Conservation (phyloP, 1,284 basidiomycete genomes). For the Porodaedalea pini region DNA sequence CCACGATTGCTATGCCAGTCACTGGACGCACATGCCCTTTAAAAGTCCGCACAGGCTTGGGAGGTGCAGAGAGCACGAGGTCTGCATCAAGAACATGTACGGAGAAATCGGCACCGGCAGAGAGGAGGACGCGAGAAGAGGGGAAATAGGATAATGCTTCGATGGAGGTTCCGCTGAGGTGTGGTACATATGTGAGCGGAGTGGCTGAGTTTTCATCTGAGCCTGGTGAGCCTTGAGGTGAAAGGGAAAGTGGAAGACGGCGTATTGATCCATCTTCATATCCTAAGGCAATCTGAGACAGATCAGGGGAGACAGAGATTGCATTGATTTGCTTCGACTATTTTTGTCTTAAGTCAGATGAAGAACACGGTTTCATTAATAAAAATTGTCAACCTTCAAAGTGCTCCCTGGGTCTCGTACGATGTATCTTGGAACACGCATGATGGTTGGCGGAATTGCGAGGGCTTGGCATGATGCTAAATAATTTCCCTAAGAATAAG, state of each 20-base stretch:
- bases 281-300: conserved; percentile 54
- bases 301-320: conserved; percentile 58
- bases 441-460: conserved; percentile 41
- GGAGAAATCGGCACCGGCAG: conserved; percentile 59
- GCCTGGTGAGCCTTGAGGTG: background rate
- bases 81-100: conserved; percentile 60
- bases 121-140: conserved; percentile 59
- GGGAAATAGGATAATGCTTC: conserved; percentile 60
- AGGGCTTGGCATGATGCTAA: conserved; percentile 34
- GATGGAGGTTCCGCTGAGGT: conserved; percentile 46
- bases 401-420: conserved; percentile 44
- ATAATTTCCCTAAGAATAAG: conserved; percentile 23
- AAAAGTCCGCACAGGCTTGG: conserved; percentile 52
- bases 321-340: conserved; percentile 58
- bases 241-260: conserved; percentile 9
- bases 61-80: conserved; percentile 28
- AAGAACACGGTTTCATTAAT: conserved; percentile 4
- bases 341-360: background rate
- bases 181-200: conserved; percentile 34
- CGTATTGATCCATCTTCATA: conserved; percentile 31
- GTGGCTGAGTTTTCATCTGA: background rate
- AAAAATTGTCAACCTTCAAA: conserved; percentile 34
- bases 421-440: conserved; percentile 42
- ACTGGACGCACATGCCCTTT: conserved; percentile 66
- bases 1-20: conserved; percentile 58